These are phyloP conservation scores for Onygenales sp. DNA, from an alignment of 2,329 filamentous ascomycete species.

Conservation along the genomic window DNA sequence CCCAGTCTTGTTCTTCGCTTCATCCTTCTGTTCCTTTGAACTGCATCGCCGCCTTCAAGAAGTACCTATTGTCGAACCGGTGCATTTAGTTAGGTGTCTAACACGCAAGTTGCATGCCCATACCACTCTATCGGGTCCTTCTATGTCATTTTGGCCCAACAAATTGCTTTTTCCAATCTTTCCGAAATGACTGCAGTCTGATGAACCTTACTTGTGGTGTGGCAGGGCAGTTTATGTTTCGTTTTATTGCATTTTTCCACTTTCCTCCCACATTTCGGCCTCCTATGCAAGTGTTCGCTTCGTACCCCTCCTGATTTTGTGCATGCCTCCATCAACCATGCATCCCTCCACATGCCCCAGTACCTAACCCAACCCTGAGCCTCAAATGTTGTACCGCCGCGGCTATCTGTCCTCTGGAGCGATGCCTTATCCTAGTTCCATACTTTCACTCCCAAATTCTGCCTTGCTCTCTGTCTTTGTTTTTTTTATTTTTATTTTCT, in stretches of 20 bases:
- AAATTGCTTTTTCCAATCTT: background rate
- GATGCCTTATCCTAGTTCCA: slow-evolving; percentile 4
- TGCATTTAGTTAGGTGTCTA: background rate
- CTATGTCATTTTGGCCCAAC: background rate
- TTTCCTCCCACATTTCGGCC: background rate
- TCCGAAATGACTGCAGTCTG: background rate
- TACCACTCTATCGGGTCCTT: background rate
- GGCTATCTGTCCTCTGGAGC: slow-evolving; percentile 7
- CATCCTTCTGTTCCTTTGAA: background rate
- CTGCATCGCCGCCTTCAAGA: background rate
- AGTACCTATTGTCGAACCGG: background rate
- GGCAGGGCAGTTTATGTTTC: background rate
- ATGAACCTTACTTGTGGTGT: background rate
- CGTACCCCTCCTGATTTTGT: background rate
- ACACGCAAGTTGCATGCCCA: background rate
- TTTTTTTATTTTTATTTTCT: slow-evolving; percentile 1
- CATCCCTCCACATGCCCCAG: background rate
- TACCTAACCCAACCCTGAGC: slow-evolving; percentile 1
- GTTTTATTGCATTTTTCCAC: background rate
- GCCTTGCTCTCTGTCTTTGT: slow-evolving; percentile 4
- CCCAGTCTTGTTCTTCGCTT: background rate
- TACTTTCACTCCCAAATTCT: background rate
- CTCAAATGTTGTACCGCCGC: background rate
- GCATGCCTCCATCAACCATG: background rate
- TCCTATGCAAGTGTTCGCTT: background rate